Evolutionary conservation across 495 filamentous ascomycete species (phyloP), one percentile per base, ranked within the genome.

Genomic region (Penicillium roqueforti): DNA sequence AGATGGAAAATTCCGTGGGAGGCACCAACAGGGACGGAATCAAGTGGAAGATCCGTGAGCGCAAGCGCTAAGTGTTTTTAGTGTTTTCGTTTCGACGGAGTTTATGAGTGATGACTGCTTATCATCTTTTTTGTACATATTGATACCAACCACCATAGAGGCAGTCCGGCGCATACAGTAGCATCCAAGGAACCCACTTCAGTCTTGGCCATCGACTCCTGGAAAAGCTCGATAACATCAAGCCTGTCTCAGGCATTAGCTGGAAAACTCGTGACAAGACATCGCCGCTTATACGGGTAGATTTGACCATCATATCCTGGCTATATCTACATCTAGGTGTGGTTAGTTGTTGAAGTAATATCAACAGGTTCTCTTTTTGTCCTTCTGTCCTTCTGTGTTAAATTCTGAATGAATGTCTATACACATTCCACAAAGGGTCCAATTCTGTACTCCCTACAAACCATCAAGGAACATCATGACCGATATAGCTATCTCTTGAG

Each of bases 1-100:
- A 77, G 68, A 90, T 96, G 91, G 84, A 82, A 42, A 92, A 92
- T 25, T 87, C 81, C 3, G 77, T 89, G 7, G 87, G 87, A 38
- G 90, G 91, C 9, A 76, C 86, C 48, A 93, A 88, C 57, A 93
- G 92, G 72, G 69, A 81, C 26, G 90, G 91, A 13, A 77, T 87
- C 65, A 92, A 87, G 71, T 92, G 87, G 72, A 95, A 93, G 76
- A 76, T 91, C 18, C 73, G 84, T 47, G 87, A 90, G 75, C 78
- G 91, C 60, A 96, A 95, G 78, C 80, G 82, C 63, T 95, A 73
- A 79, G 55, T 23, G 47, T 29, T 19, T 41, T 39, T 20, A 79
- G 55, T 23, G 47, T 29, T 19, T 41, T 39, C 16, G 29, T 22
- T 59, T 56, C 44, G 39, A 41, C 19, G 42, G 50, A 44, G 50